phyloP scores from a whole-genome alignment of 2,329 filamentous ascomycete genomes.

The Pestalotiopsis sp. region DNA sequence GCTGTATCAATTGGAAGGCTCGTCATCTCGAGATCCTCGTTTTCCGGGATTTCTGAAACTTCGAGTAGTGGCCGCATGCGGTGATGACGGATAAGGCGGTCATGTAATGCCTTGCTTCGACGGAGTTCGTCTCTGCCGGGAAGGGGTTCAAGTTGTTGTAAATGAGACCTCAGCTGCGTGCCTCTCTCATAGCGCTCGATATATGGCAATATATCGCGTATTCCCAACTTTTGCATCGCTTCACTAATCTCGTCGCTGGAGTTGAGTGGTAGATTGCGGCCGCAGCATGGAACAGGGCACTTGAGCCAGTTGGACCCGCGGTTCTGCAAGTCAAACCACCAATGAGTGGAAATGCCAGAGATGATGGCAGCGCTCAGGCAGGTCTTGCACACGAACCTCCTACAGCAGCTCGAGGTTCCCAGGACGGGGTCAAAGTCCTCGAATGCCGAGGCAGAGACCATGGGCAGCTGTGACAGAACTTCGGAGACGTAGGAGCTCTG shows the following conservation, averaged over 20 bases:
- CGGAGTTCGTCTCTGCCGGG: slow-evolving; percentile 14
- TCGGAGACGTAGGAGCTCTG: slow-evolving; percentile 16
- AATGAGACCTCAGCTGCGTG: slow-evolving; percentile 7
- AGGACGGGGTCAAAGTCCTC: slow-evolving; percentile 13
- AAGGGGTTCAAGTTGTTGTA: slow-evolving; percentile 10
- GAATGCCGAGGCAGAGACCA: slow-evolving; percentile 11
- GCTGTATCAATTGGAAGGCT: slow-evolving; percentile 12
- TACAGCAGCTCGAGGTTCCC: slow-evolving; percentile 16
- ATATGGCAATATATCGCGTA: background rate
- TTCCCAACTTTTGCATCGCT: slow-evolving; percentile 10
- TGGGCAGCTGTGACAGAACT: slow-evolving; percentile 14
- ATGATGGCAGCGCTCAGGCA: slow-evolving; percentile 16
- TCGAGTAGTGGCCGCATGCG: slow-evolving; percentile 14
- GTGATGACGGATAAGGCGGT: slow-evolving; percentile 13
- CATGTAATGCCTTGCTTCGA: slow-evolving; percentile 15
- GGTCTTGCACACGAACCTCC: slow-evolving; percentile 16
- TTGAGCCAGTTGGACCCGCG: slow-evolving; percentile 13
- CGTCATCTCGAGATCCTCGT: background rate
- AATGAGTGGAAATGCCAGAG: slow-evolving; percentile 12
- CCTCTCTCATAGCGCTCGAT: slow-evolving; percentile 10
- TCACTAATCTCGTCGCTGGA: slow-evolving; percentile 10
- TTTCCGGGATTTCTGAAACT: background rate
- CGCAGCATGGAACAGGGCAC: slow-evolving; percentile 16
- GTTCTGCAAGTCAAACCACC: slow-evolving; percentile 16
- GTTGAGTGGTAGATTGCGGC: slow-evolving; percentile 11